Conservation (phyloP, 2,329 filamentous ascomycete species). For the Aspergillus versicolor region DNA sequence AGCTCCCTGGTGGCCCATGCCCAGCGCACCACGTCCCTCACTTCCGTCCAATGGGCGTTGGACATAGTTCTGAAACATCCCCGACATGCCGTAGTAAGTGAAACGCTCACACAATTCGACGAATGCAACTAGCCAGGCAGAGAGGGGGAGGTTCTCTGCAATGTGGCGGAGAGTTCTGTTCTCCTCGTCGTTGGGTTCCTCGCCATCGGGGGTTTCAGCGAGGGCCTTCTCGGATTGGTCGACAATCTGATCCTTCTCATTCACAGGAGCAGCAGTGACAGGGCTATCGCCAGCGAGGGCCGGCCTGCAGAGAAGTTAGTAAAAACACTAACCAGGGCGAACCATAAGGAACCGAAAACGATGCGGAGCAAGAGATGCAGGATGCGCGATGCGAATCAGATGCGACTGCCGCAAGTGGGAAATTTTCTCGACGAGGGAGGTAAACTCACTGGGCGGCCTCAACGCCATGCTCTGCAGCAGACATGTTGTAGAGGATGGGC, state of each 20-base stretch:
- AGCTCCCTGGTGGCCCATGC: slow-evolving; percentile 46
- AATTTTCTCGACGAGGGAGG: background rate
- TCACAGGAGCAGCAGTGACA: slow-evolving; percentile 19
- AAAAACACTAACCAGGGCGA: background rate
- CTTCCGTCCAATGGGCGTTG: slow-evolving; percentile 41
- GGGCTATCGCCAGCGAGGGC: slow-evolving; percentile 19
- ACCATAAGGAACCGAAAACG: background rate
- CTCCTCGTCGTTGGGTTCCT: slow-evolving; percentile 55
- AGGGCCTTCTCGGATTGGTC: slow-evolving; percentile 33
- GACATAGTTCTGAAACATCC: slow-evolving; percentile 59
- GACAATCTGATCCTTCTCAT: slow-evolving; percentile 24
- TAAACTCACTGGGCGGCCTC: slow-evolving; percentile 28
- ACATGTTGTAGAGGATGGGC: slow-evolving; percentile 21
- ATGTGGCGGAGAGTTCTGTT: slow-evolving; percentile 52
- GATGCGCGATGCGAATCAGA: background rate
- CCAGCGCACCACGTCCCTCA: slow-evolving; percentile 41
- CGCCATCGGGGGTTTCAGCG: slow-evolving; percentile 45
- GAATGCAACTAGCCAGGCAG: slow-evolving; percentile 57
- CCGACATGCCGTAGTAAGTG: slow-evolving; percentile 57
- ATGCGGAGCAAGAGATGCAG: background rate
- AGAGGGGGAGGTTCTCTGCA: slow-evolving; percentile 55
- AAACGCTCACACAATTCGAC: slow-evolving; percentile 61
- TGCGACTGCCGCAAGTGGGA: background rate
- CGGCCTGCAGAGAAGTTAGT: slow-evolving; percentile 8
- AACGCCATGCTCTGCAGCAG: slow-evolving; percentile 28